A percentile compares a stretch with the other conserved stretches of the same genome.
Conservation (phyloP, 495 filamentous ascomycete genomes). For the Ascobolus immersus region DNA sequence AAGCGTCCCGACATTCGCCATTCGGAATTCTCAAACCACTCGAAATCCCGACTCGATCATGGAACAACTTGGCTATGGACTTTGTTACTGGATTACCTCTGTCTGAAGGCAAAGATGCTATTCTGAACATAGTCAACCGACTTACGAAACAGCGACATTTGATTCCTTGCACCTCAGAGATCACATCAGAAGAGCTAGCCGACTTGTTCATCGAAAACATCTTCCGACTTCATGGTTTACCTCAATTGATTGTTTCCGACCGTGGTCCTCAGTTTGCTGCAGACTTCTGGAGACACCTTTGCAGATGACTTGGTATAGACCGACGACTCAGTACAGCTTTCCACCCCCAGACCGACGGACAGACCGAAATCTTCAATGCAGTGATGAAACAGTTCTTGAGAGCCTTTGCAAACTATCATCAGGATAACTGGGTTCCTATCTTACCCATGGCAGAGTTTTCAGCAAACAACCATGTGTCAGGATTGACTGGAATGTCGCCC, state of each 20-base stretch:
- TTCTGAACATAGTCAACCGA: background rate
- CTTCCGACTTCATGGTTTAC: conserved; percentile 3
- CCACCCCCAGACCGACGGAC: background rate
- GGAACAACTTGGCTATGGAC: background rate
- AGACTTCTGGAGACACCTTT: conserved; percentile 4
- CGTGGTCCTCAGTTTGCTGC: conserved; percentile 1
- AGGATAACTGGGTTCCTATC: background rate
- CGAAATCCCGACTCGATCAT: background rate
- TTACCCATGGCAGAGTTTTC: conserved; percentile 4
- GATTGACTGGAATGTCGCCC: background rate
- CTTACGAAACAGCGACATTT: background rate
- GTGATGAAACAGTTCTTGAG: background rate
- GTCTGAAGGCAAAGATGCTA: background rate
- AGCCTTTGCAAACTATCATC: background rate
- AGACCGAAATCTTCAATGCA: background rate
- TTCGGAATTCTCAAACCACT: background rate
- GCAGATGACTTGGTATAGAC: background rate
- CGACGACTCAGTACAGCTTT: background rate
- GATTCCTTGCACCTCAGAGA: background rate
- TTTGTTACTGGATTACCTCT: background rate
- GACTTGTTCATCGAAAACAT: background rate
- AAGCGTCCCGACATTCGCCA: background rate
- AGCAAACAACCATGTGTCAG: conserved; percentile 1
- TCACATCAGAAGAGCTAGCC: background rate
- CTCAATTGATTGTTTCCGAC: conserved; percentile 3